Percentiles rank a stretch among this genome's conserved stretches.
phyloP scores from a whole-genome alignment of 2,329 filamentous ascomycete genomes.

The Myriangium duriaei region DNA sequence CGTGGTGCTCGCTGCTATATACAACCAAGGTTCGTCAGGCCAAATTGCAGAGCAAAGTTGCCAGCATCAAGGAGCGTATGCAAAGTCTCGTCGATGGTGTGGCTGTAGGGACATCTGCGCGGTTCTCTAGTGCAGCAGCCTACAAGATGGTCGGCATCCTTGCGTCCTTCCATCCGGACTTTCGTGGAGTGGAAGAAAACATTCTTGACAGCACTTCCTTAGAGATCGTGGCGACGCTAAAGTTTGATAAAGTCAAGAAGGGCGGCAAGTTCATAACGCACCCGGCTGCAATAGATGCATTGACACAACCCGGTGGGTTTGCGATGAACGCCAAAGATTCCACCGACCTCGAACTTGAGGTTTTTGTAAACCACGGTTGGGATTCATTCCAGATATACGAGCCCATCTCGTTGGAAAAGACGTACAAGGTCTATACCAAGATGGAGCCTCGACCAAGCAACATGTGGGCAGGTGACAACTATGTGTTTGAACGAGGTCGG shows the following conservation, averaged over 20 bases:
- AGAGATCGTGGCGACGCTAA: conserved; percentile 23
- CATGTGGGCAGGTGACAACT: conserved; percentile 25
- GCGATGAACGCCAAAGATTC: conserved; percentile 13
- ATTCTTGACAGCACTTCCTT: conserved; percentile 22
- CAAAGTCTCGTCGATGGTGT: conserved; percentile 16
- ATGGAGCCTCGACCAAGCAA: conserved; percentile 21
- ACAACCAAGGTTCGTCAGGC: conserved; percentile 20
- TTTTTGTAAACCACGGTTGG: conserved; percentile 26
- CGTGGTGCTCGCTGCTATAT: conserved; percentile 10
- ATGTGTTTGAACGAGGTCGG: conserved; percentile 19
- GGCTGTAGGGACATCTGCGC: conserved; percentile 15
- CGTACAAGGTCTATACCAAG: conserved; percentile 20
- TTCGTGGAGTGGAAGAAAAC: conserved; percentile 26
- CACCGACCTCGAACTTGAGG: conserved; percentile 20
- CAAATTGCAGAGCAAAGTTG: conserved; percentile 15
- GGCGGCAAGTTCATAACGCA: conserved; percentile 13
- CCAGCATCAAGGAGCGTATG: conserved; percentile 23
- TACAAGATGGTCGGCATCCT: conserved; percentile 26
- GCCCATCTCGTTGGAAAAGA: conserved; percentile 16
- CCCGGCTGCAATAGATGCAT: conserved; percentile 26
- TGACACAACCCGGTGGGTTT: conserved; percentile 22
- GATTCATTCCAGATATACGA: conserved; percentile 17
- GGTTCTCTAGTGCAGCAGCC: conserved; percentile 22
- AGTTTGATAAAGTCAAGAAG: conserved; percentile 11
- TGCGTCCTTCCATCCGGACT: conserved; percentile 23